Percentiles rank a stretch among this genome's conserved stretches.
These are phyloP conservation scores for Botrytis pseudocinerea DNA, from an alignment of 2,329 filamentous ascomycete species.

Conservation along the genomic window DNA sequence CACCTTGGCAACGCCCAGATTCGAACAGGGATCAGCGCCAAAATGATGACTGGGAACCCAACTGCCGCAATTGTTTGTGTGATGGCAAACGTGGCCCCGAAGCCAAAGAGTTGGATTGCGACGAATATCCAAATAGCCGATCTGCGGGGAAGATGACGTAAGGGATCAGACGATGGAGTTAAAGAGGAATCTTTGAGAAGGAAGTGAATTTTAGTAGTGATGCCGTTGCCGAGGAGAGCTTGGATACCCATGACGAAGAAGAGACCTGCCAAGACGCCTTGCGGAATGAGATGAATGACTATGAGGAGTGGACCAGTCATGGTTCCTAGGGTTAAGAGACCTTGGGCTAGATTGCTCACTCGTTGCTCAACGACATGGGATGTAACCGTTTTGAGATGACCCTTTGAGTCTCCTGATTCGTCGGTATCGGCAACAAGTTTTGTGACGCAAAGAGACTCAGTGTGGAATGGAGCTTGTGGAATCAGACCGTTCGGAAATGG, in stretches of 20 bases:
- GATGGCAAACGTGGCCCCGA: conserved; percentile 78
- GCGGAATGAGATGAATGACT: conserved; percentile 75
- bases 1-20: conserved; percentile 45
- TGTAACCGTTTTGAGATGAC: conserved; percentile 52
- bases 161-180: conserved; percentile 59
- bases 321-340: conserved; percentile 74
- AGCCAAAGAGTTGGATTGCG: conserved; percentile 65
- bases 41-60: conserved; percentile 61
- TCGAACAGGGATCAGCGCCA: conserved; percentile 35
- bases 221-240: conserved; percentile 73
- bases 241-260: conserved; percentile 87
- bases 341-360: conserved; percentile 75
- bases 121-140: conserved; percentile 72
- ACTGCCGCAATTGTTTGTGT: conserved; percentile 82
- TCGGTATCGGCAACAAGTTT: conserved; percentile 51
- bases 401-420: conserved; percentile 57
- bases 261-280: conserved; percentile 75
- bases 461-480: conserved; percentile 82
- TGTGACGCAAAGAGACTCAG: conserved; percentile 74
- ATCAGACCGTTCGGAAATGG: conserved; percentile 84
- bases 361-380: conserved; percentile 76
- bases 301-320: conserved; percentile 74
- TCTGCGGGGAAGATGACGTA: conserved; percentile 62
- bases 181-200: conserved; percentile 63
- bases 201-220: conserved; percentile 73